Base-by-base conservation (phyloP, 148 eudicot genomes). In the Camellia granthamiana region DNA sequence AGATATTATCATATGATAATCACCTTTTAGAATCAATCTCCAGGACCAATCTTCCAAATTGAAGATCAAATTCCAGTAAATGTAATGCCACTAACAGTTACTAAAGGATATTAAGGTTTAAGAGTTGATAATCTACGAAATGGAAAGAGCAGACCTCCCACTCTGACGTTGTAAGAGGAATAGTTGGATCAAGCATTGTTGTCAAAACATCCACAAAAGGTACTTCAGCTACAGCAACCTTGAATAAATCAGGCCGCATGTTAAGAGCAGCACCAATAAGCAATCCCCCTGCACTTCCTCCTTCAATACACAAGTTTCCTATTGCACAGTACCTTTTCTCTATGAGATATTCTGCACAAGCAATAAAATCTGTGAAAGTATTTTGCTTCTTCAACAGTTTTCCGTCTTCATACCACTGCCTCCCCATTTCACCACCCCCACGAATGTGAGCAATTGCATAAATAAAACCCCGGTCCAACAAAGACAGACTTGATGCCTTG, bases 351-450 rank as follows among this genome's bases (percentile, higher is more conserved):
- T 95, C 97, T 1, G 97, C 92, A 78, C 90, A 90, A 75, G 91
- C 83, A 72, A 95, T 92, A 83, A 95, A 95, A 88, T 95, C 98
- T 62, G 92, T 89, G 85, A 93, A 95, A 46, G 97, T 95, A 81
- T 93, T 91, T 74, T 84, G 89, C 80, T 95, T 95, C 84, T 91
- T 90, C 62, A 92, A 81, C 77, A 85, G 74, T 73, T 95, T 93
- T 30, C 97, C 97, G 78, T 91, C 83, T 88, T 95, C 98, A 69
- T 95, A 95, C 97, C 98, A 95, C 80, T 88, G 89, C 83, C 98
- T 89, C 70, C 98, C 98, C 96, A 95, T 89, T 86, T 95, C 98
- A 82, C 98, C 97, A 77, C 98, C 98, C 72, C 97, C 98, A 81
- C 97, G 98, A 64, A 93, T 71, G 77, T 93, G 98, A 62, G 97